These are phyloP conservation scores for Phytophthora pini DNA, from an alignment of 352 stramenopile species.

Conservation along the genomic window DNA sequence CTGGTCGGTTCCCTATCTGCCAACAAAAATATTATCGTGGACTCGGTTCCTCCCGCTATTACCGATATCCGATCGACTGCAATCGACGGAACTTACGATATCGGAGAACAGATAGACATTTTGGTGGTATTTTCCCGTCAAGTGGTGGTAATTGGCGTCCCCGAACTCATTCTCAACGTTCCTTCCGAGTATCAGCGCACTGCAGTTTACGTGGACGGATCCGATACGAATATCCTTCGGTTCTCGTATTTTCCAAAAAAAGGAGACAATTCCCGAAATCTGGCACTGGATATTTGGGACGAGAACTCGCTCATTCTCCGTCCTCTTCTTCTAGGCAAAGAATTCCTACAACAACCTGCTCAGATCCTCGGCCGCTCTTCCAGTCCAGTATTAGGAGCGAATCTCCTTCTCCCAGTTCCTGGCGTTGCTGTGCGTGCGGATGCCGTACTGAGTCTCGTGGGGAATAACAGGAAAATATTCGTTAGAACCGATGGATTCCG, in stretches of 20 bases:
- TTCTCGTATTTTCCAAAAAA: conserved; percentile 58
- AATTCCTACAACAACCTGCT: conserved; percentile 38
- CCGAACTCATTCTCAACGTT: conserved; percentile 65
- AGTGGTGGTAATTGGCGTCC: conserved; percentile 52
- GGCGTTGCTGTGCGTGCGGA: conserved; percentile 52
- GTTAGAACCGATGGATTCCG: conserved; percentile 68
- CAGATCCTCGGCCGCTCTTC: conserved; percentile 50
- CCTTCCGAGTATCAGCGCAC: conserved; percentile 35
- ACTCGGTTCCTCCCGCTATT: conserved; percentile 56
- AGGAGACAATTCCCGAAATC: conserved; percentile 52
- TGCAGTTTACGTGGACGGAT: conserved; percentile 62
- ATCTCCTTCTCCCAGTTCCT: conserved; percentile 57
- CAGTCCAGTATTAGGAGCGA: conserved; percentile 37
- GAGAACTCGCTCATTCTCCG: conserved; percentile 48
- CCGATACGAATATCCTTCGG: conserved; percentile 42
- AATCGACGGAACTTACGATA: conserved; percentile 67
- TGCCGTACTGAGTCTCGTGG: conserved; percentile 63
- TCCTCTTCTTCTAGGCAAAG: conserved; percentile 39
- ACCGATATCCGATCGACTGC: conserved; percentile 46
- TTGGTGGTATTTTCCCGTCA: conserved; percentile 60
- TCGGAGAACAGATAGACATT: conserved; percentile 59
- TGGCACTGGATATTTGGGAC: conserved; percentile 54
- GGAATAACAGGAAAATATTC: conserved; percentile 65
- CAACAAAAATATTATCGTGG: conserved; percentile 48
- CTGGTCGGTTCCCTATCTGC: conserved; percentile 51